Evolutionary conservation across 805 yeast genomes (phyloP).

Genomic region (Candida endomychidarum): DNA sequence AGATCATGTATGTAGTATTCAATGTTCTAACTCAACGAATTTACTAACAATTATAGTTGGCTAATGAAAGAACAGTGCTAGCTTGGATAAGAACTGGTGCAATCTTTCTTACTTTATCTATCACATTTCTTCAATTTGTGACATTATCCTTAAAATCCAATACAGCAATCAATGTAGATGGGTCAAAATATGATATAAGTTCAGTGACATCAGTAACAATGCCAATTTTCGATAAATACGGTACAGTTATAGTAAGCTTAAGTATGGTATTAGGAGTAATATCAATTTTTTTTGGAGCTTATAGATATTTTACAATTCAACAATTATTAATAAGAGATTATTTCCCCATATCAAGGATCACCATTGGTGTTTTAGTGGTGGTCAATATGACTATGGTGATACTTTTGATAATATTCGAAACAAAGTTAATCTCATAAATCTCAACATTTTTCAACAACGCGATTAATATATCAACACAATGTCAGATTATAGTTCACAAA

Average conservation of each 20-base stretch:
- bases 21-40: not conserved
- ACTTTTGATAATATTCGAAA: slow-evolving; percentile 21
- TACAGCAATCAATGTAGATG: slow-evolving; percentile 7
- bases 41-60: slow-evolving; percentile 28
- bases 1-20: slow-evolving; percentile 32
- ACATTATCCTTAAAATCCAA: slow-evolving; percentile 19
- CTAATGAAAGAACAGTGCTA: slow-evolving; percentile 35
- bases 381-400: slow-evolving; percentile 20
- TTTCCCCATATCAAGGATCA: slow-evolving; percentile 26
- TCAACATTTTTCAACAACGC: slow-evolving; percentile 5
- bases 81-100: slow-evolving; percentile 29
- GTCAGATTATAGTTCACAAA: slow-evolving; percentile 60
- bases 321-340: slow-evolving; percentile 18
- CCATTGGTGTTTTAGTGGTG: slow-evolving; percentile 19
- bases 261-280: slow-evolving; percentile 19
- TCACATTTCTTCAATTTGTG: slow-evolving; percentile 24
- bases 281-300: slow-evolving; percentile 21
- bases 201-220: not conserved
- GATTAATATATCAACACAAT: slow-evolving; percentile 23
- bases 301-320: slow-evolving; percentile 29
- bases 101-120: slow-evolving; percentile 23
- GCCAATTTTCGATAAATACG: slow-evolving; percentile 13
- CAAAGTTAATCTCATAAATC: slow-evolving; percentile 8
- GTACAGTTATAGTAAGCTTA: slow-evolving; percentile 20
- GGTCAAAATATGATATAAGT: slow-evolving; percentile 2